Evolutionary conservation across 148 eudicot species (phyloP), one percentile per base, ranked within the genome.

Genomic region (Cornus suecica): DNA sequence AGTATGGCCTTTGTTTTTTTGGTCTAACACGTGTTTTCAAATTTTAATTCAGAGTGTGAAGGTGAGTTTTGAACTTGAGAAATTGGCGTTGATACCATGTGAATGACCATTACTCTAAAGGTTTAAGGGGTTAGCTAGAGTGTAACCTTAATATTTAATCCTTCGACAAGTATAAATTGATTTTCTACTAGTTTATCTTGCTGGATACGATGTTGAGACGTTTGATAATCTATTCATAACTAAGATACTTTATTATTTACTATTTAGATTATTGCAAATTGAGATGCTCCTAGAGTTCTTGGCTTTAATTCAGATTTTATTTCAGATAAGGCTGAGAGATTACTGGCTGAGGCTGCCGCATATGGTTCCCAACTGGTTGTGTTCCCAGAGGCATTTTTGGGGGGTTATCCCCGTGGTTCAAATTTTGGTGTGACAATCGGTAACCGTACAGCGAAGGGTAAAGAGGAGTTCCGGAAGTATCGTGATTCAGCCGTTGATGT

Each of bases 361-460:
- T 86, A 79, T 83, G 98, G 97, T 63, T 90, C 98, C 2, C 96
- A 90, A 73, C 77, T 94, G 27, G 98, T 94, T 72, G 96, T 94
- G 29, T 94, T 94, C 76, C 98, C 98, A 18, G 98, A 94, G 89
- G 98, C 98, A 61, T 94, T 94, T 77, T 73, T 94, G 26, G 97
- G 98, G 68, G 97, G 98, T 71, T 90, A 94, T 83, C 97, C 98
- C 27, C 94, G 98, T 65, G 98, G 98, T 66, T 90, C 94, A 63
- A 81, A 77, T 79, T 94, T 94, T 77, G 98, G 97, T 45, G 94
- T 89, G 18, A 79, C 85, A 22, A 89, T 94, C 78, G 98, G 95
- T 27, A 87, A 86, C 76, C 90, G 94, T 69, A 88, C 96, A 15
- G 75, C 89, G 0, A 92, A 92, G 89, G 98, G 97, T 20, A 92